phyloP scores from a whole-genome alignment of 495 filamentous ascomycete species.

The Hypoxylon fragiforme region DNA sequence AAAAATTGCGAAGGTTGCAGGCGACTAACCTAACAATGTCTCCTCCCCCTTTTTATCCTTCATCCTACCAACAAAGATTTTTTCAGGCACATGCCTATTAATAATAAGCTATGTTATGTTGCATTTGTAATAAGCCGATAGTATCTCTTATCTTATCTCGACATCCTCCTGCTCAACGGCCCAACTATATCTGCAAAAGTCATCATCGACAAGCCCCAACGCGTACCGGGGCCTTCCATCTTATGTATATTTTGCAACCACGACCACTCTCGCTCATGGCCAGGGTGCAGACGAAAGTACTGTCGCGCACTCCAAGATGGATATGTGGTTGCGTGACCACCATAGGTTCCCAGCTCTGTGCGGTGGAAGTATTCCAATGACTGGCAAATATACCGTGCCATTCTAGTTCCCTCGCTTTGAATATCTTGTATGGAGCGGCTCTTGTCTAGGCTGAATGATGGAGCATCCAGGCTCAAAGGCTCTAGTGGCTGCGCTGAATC shows the following conservation, averaged over 20 bases:
- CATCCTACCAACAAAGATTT: too few relatives aligned
- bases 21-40: too few relatives aligned
- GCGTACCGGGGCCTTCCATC: constrained; percentile 17
- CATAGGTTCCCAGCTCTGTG: constrained; percentile 19
- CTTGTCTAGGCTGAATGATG: not conserved
- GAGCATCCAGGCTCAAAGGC: not conserved
- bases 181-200: constrained; percentile 18
- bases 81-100: too few relatives aligned
- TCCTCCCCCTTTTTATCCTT: too few relatives aligned
- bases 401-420: constrained; percentile 7
- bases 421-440: constrained; percentile 17
- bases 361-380: constrained; percentile 23
- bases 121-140: too few relatives aligned
- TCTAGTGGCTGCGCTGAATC: not conserved
- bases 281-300: constrained; percentile 18
- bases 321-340: constrained; percentile 23
- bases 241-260: constrained; percentile 23
- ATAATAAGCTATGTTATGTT: too few relatives aligned
- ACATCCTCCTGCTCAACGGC: too few relatives aligned
- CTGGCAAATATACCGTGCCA: constrained; percentile 16
- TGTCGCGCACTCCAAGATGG: constrained; percentile 20
- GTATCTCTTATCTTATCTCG: too few relatives aligned
- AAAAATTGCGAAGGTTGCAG: too few relatives aligned
- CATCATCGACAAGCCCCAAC: constrained; percentile 22
- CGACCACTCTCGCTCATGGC: constrained; percentile 12